Base-by-base conservation (phyloP, 352 stramenopile genomes). In the Nothophytophthora sp. region DNA sequence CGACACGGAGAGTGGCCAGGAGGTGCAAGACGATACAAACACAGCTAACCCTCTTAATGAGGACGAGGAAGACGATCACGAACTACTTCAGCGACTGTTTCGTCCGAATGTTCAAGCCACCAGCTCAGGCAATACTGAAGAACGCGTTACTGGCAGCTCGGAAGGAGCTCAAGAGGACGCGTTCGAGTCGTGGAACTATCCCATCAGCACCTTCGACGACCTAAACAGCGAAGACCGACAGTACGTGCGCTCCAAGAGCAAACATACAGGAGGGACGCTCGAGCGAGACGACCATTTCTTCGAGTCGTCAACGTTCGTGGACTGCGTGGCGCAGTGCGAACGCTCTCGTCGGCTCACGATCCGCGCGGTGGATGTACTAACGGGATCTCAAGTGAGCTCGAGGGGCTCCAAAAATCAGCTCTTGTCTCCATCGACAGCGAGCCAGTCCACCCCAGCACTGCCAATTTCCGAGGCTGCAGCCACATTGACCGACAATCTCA, bases 201-300 rank as follows among this genome's bases (percentile, higher is more conserved):
- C 76, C 11, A 74, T 86, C 50, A 81, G 67, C 27, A 86, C 76
- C 12, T 87, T 90, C 16, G 79, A 88, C 39, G 50, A 64, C 6
- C 55, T 88, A 8, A 50, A 50, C 1, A 84, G 74, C 24, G 79
- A 90, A 15, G 79, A 88, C n/a, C 72, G 75, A 1, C 76, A 88
- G 15, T 86, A 84, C 30, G 70, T 90, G 12, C 76, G 79, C 16
- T 62, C 67, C 40, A 75, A 75, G 37, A 86, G 74, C 70, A 82
- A 83, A 36, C 74, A 87, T 34, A 69, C 54, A 13, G 63, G 66
- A 19, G 70, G 61, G 27, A 74, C 67, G n/a, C 23, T 86, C 15
- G 67, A 86, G 52, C 69, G 76, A 10, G 76, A 88, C 52, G 76
- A 85, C 27, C 64, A 83, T 12, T 86, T 83, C 67, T 90, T 90